Evolutionary conservation across 2,329 filamentous ascomycete species (phyloP).

Genomic region (Epicoccum nigrum): DNA sequence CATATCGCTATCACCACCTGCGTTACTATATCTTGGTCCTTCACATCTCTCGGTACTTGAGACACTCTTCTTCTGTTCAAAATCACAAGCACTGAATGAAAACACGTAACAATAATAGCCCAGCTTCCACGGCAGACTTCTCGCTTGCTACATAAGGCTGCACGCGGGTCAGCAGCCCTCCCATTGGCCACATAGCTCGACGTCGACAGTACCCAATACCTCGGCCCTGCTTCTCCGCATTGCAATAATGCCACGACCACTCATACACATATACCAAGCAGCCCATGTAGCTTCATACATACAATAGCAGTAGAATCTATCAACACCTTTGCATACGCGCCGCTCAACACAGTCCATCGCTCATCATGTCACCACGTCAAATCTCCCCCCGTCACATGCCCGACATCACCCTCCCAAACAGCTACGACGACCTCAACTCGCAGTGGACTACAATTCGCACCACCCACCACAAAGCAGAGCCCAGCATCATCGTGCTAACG

Average conservation of each 20-base stretch:
- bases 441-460: conserved; percentile 46
- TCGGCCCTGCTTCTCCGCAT: conserved; percentile 15
- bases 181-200: conserved; percentile 9
- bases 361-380: conserved; percentile 20
- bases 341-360: neutral
- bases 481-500: conserved; percentile 66
- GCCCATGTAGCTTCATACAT: conserved; percentile 9
- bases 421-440: conserved; percentile 50
- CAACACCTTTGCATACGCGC: neutral
- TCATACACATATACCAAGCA: neutral
- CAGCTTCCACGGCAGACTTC: too few species aligned
- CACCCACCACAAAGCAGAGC: conserved; percentile 50
- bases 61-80: too few species aligned
- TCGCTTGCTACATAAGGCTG: neutral
- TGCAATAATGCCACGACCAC: neutral
- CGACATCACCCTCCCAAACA: conserved; percentile 39
- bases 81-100: too few species aligned
- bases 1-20: neutral
- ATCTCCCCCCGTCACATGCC: conserved; percentile 28
- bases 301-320: neutral
- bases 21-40: neutral
- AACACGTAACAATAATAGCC: too few species aligned
- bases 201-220: conserved; percentile 13
- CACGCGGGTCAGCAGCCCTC: conserved; percentile 6
- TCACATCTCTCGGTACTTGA: too few species aligned